Evolutionary conservation across 106 monocot genomes (phyloP), one percentile per base, ranked within the genome.

Genomic region (Cymbidium sinense): DNA sequence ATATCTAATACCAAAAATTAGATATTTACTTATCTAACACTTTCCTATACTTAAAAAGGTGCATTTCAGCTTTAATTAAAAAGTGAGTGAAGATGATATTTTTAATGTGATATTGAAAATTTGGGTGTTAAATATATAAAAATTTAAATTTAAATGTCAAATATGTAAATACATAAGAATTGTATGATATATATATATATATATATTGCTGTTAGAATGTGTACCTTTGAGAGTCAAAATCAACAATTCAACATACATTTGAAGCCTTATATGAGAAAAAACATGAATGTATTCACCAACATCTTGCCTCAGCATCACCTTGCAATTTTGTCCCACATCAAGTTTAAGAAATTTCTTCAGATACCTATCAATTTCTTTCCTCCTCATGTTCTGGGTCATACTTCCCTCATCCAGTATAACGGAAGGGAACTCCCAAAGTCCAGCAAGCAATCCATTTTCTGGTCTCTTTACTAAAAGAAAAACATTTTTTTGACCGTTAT

Each of bases 391-490:
- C 64, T 83, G 64, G 81, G 92, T 88, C 0, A 61, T 82, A 34
- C 70, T 55, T 19, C 75, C 78, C 77, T 87, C 89, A 17, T 88
- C 81, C 41, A 98, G 11, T 28, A 90, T 77, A 82, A 98, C 87
- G 12, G 87, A 84, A 50, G 96, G 96, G 52, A 98, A 98, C 79
- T 98, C 96, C 96, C 96, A 98, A 21, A 98, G 84, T 10, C 96
- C 96, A 76, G 96, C 96, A 47, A 98, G 91, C 77, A 98, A 82
- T 37, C 96, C 96, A 81, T 92, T 77, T 54, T 94, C 86, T 70
- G 90, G 94, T 72, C 98, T 92, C 70, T 94, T 98, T 10, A 98
- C 85, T 20, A 98, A 83, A 75, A 98, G 85, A 82, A 90, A 92
- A 4, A 70, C 51, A 78, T 79, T 36, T 18, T 83, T 80, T 34